Evolutionary conservation across 768 basidiomycete genomes (phyloP).

Genomic region (Phaeotremella fagi): DNA sequence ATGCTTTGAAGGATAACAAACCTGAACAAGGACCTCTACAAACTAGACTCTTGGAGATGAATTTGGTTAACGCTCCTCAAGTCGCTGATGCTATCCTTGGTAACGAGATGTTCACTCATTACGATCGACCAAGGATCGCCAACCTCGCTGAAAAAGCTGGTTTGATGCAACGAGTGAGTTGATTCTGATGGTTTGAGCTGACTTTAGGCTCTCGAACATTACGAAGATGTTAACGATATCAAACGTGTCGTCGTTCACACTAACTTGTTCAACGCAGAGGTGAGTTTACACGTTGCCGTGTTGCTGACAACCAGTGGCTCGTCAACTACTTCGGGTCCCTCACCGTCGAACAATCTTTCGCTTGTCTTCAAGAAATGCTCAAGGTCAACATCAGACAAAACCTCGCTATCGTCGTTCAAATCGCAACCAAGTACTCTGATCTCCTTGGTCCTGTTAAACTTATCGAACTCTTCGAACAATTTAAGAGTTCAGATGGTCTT

Average conservation of each 20-base stretch:
- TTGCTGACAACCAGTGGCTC: slow-evolving; percentile 67
- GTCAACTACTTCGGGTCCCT: slow-evolving; percentile 94
- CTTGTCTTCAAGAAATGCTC: slow-evolving; percentile 95
- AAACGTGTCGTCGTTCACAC: slow-evolving; percentile 96
- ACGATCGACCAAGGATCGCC: slow-evolving; percentile 92
- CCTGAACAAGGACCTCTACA: slow-evolving; percentile 94
- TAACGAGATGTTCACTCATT: slow-evolving; percentile 97
- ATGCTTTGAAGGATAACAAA: slow-evolving; percentile 96
- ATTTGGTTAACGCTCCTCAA: slow-evolving; percentile 92
- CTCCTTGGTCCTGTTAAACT: slow-evolving; percentile 94
- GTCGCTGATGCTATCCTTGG: slow-evolving; percentile 98
- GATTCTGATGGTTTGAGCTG: slow-evolving; percentile 6
- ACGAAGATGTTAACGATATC: slow-evolving; percentile 96
- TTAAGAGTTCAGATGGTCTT: slow-evolving; percentile 97
- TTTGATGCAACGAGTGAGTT: slow-evolving; percentile 75
- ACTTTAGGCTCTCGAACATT: slow-evolving; percentile 86
- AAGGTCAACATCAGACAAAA: slow-evolving; percentile 96
- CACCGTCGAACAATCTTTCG: slow-evolving; percentile 95
- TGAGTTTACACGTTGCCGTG: slow-evolving; percentile 48
- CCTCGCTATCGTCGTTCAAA: slow-evolving; percentile 90
- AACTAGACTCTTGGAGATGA: slow-evolving; percentile 96
- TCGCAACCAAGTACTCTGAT: slow-evolving; percentile 98
- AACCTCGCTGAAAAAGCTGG: slow-evolving; percentile 99
- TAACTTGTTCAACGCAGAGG: slow-evolving; percentile 73
- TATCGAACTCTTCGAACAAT: slow-evolving; percentile 96